A percentile compares a stretch with the other conserved stretches of the same genome.
Conservation (phyloP, 2,329 filamentous ascomycete genomes). For the Penicillium paneum region DNA sequence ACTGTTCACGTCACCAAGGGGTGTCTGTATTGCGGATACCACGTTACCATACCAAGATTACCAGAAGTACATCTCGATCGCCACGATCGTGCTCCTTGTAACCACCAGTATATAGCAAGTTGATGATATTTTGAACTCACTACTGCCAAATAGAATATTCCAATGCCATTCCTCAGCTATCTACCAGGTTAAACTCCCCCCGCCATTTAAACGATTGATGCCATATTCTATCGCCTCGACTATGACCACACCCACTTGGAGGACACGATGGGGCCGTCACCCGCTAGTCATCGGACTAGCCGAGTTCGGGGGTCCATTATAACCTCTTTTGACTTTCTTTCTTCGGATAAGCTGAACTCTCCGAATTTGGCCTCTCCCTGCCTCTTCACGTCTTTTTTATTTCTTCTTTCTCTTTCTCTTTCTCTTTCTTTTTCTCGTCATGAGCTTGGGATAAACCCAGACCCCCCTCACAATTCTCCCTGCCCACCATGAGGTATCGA, state of each 20-base stretch:
- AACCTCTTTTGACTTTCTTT: background rate
- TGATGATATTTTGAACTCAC: background rate
- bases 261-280: constrained; percentile 5
- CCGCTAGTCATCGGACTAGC: constrained; percentile 11
- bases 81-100: no score
- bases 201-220: background rate
- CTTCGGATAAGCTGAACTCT: constrained; percentile 7
- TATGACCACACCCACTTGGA: background rate
- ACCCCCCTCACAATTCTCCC: background rate
- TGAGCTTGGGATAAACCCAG: constrained; percentile 2
- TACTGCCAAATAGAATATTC: background rate
- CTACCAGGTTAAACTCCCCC: rapidly evolving
- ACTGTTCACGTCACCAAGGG: background rate
- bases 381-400: background rate
- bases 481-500: constrained; percentile 21
- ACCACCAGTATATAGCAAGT: background rate
- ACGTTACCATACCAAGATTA: background rate
- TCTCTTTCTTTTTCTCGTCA: background rate
- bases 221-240: background rate
- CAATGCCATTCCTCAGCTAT: background rate
- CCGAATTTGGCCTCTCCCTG: background rate
- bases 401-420: constrained; percentile 5
- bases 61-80: background rate
- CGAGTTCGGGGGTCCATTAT: constrained; percentile 4
- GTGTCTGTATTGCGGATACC: background rate